Conservation (phyloP, 345 rosid species). For the Populus davidiana region DNA sequence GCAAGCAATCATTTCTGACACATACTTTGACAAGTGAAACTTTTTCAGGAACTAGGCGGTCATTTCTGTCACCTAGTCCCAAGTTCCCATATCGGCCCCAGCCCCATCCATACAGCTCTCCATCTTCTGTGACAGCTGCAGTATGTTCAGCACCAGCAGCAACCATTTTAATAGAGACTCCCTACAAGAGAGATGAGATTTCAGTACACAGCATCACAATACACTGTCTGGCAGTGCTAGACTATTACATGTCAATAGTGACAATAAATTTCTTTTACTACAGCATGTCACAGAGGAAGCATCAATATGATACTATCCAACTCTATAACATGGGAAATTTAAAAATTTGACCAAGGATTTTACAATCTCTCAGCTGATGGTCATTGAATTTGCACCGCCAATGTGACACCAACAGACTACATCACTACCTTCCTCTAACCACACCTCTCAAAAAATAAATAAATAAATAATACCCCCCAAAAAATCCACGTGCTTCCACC, state of each 20-base stretch:
- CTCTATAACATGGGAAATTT: not conserved
- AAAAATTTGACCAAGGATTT: not conserved
- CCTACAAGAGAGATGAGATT: conserved; percentile 46
- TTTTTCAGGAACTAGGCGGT: conserved; percentile 84
- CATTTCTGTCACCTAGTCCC: conserved; percentile 93
- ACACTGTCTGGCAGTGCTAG: not conserved
- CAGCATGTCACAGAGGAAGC: not conserved
- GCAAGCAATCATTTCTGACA: conserved; percentile 14
- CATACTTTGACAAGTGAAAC: conserved; percentile 63
- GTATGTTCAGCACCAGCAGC: conserved; percentile 99
- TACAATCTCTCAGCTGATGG: not conserved
- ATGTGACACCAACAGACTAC: not conserved
- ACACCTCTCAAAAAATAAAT: not conserved
- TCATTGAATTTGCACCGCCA: not conserved
- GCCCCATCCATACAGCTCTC: conserved; percentile 98
- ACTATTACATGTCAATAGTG: not conserved
- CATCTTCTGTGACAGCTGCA: conserved; percentile 87
- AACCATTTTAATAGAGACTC: conserved; percentile 71
- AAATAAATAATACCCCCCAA: not conserved
- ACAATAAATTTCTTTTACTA: not conserved
- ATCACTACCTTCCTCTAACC: not conserved
- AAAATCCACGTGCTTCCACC: too few relatives aligned
- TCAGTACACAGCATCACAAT: conserved; percentile 12
- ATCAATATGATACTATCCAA: not conserved
- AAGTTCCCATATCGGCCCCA: conserved; percentile 97